These are phyloP conservation scores for Fusarium nelsonii DNA, from an alignment of 2,329 filamentous ascomycete genomes.

Conservation along the genomic window DNA sequence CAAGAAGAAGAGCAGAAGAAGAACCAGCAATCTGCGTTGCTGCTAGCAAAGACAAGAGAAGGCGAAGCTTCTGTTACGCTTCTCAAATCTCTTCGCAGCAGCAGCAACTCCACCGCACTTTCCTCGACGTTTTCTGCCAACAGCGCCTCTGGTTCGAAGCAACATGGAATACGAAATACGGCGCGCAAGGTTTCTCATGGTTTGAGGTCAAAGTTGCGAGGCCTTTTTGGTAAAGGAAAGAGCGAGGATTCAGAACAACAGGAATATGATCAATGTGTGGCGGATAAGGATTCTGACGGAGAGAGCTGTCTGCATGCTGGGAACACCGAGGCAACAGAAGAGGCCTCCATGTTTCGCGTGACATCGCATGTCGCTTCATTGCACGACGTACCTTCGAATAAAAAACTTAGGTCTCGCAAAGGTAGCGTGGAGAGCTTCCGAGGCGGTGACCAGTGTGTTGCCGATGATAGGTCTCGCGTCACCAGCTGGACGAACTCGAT, in stretches of 20 bases:
- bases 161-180: conserved; percentile 59
- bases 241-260: conserved; percentile 26
- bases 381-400: conserved; percentile 60
- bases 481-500: conserved; percentile 80
- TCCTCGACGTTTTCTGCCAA: conserved; percentile 50
- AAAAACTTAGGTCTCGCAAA: conserved; percentile 64
- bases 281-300: conserved; percentile 43
- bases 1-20: conserved; percentile 54
- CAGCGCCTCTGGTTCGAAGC: conserved; percentile 44
- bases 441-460: conserved; percentile 55
- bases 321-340: conserved; percentile 53
- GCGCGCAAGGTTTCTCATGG: conserved; percentile 73
- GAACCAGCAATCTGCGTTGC: conserved; percentile 59
- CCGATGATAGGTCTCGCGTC: conserved; percentile 71
- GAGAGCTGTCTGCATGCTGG: conserved; percentile 53
- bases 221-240: conserved; percentile 51
- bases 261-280: conserved; percentile 6
- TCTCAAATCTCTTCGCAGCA: conserved; percentile 64
- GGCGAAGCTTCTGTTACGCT: conserved; percentile 54
- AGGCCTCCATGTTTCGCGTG: conserved; percentile 62
- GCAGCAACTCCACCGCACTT: conserved; percentile 56
- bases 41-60: conserved; percentile 55
- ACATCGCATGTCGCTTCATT: conserved; percentile 64
- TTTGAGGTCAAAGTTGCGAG: conserved; percentile 71
- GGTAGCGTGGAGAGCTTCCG: conserved; percentile 66